Evolutionary conservation across 2,329 filamentous ascomycete genomes (phyloP).

Genomic region (Cercospora sp.): DNA sequence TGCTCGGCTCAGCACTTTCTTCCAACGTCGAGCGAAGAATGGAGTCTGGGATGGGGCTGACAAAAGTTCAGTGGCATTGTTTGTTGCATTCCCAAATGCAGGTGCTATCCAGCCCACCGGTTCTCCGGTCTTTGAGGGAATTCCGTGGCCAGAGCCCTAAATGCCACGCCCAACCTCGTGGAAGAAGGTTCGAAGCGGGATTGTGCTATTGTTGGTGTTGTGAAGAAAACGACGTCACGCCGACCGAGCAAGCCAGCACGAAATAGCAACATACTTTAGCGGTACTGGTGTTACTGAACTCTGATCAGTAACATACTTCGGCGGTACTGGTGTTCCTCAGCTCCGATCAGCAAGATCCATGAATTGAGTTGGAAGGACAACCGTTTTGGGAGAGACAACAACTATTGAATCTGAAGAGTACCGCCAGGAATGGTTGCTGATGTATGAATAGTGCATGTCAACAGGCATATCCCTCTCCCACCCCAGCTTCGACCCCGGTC

Average conservation of each 20-base stretch:
- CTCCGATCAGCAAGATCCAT: neutral
- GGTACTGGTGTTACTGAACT: neutral
- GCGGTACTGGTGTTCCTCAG: neutral
- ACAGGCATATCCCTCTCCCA: slow-evolving; percentile 2
- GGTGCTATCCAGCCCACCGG: neutral
- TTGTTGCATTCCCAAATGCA: neutral
- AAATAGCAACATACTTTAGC: neutral
- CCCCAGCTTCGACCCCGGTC: neutral
- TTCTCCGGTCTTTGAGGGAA: neutral
- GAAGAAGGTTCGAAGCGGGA: neutral
- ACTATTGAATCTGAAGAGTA: neutral
- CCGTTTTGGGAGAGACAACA: neutral
- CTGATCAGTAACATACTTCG: neutral
- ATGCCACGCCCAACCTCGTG: neutral
- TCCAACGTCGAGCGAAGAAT: neutral
- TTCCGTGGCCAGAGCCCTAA: neutral
- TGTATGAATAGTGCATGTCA: slow-evolving; percentile 12
- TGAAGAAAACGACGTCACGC: neutral
- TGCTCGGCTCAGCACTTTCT: neutral
- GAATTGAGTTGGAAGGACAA: neutral
- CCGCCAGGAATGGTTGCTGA: slow-evolving; percentile 1
- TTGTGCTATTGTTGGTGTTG: neutral
- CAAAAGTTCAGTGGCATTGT: neutral
- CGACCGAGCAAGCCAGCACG: neutral
- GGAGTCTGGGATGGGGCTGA: neutral